These are phyloP conservation scores for Russula sp. DNA, from an alignment of 768 basidiomycete species.

Conservation along the genomic window DNA sequence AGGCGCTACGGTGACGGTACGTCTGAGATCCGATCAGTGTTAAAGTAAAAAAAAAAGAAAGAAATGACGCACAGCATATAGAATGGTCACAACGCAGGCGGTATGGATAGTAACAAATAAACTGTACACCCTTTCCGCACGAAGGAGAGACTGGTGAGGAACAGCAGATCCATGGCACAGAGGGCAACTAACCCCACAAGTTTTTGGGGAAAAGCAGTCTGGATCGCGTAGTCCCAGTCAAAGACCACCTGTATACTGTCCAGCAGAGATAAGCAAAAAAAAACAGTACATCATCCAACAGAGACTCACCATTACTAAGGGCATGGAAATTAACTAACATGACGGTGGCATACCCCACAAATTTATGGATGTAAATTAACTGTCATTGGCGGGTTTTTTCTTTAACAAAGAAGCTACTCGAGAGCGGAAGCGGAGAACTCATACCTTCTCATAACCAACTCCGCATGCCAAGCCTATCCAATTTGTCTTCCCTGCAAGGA, in stretches of 20 bases:
- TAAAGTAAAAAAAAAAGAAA: background rate
- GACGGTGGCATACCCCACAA: conserved; percentile 35
- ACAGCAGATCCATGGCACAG: conserved; percentile 39
- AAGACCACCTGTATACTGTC: conserved; percentile 19
- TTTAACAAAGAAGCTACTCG: too few species aligned
- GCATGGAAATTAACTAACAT: conserved; percentile 44
- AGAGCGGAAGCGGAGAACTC: too few species aligned
- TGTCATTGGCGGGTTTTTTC: too few species aligned
- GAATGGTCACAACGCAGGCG: conserved; percentile 43
- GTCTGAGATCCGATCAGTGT: too few species aligned
- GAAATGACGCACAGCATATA: conserved; percentile 33
- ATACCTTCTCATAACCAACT: too few species aligned
- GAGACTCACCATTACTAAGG: conserved; percentile 42
- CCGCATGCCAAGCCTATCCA: too few species aligned
- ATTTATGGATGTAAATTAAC: too few species aligned
- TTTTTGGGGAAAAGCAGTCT: background rate
- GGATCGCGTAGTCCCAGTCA: conserved; percentile 2
- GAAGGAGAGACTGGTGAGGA: conserved; percentile 42
- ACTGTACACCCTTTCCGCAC: conserved; percentile 45
- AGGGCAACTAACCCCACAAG: conserved; percentile 39
- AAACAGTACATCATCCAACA: background rate
- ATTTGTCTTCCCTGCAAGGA: too few species aligned
- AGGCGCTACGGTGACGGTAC: too few species aligned
- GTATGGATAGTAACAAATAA: conserved; percentile 46
- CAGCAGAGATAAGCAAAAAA: background rate